Conservation (phyloP, 805 yeast species). For the Kluyveromyces starmeri region DNA sequence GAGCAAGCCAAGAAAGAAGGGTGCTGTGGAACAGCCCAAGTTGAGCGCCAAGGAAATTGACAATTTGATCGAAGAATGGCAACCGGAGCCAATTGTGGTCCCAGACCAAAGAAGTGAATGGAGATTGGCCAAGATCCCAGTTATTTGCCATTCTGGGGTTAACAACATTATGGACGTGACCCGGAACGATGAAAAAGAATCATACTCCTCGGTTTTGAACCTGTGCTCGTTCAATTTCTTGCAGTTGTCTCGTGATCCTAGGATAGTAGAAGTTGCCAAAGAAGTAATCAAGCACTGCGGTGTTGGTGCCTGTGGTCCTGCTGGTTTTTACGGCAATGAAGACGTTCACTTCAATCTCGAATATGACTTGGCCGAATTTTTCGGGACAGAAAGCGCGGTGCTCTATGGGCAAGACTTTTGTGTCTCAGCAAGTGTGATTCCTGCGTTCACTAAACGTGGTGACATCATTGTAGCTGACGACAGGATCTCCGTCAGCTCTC, state of each 20-base stretch:
- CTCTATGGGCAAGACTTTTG: constrained; percentile 89
- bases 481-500: constrained; percentile 64
- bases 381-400: constrained; percentile 71
- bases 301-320: constrained; percentile 98
- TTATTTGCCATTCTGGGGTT: constrained; percentile 47
- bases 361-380: constrained; percentile 61
- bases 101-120: constrained; percentile 46
- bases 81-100: constrained; percentile 73
- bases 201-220: constrained; percentile 41
- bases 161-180: constrained; percentile 22
- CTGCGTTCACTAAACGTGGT: constrained; percentile 92
- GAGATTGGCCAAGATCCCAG: constrained; percentile 58
- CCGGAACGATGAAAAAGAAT: constrained; percentile 24
- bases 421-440: constrained; percentile 79
- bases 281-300: constrained; percentile 60
- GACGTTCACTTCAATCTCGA: constrained; percentile 80
- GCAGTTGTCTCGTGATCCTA: constrained; percentile 43
- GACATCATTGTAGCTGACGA: constrained; percentile 85
- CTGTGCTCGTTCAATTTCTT: constrained; percentile 67
- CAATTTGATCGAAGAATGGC: constrained; percentile 83
- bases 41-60: constrained; percentile 60
- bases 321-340: constrained; percentile 93
- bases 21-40: constrained; percentile 61
- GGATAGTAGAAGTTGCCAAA: constrained; percentile 45
- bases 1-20: constrained; percentile 59